Evolutionary conservation across 2,329 filamentous ascomycete genomes (phyloP).

Genomic region (Fusarium agapanthi): DNA sequence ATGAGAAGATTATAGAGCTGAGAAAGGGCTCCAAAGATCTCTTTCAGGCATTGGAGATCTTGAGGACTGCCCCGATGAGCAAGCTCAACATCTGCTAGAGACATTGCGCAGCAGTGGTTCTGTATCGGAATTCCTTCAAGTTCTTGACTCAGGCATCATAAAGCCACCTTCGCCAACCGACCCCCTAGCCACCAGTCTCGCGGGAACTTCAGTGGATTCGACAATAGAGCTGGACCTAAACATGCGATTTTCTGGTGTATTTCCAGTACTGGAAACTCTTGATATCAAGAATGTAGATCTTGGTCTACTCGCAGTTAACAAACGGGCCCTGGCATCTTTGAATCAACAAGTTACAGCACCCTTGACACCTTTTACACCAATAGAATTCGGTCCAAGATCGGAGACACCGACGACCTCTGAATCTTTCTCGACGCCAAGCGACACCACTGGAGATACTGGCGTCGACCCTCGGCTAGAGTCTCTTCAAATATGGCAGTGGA

Average conservation of each 20-base stretch:
- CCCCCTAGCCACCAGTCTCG: neutral
- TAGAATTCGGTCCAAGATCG: neutral
- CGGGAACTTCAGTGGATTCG: neutral
- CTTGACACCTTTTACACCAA: rapidly evolving
- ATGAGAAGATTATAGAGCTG: constrained; percentile 12
- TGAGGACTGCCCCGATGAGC: neutral
- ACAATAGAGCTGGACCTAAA: constrained; percentile 1
- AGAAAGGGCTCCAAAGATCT: constrained; percentile 5
- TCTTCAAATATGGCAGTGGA: constrained; percentile 17
- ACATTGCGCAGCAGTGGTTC: neutral
- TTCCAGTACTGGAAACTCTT: neutral
- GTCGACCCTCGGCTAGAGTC: neutral
- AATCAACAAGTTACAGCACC: neutral
- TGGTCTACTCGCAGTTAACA: neutral
- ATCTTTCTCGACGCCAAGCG: neutral
- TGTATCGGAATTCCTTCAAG: constrained; percentile 3
- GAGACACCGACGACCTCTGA: neutral
- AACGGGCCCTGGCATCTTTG: neutral
- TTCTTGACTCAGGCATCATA: neutral
- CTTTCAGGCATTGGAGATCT: constrained; percentile 1
- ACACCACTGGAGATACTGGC: neutral
- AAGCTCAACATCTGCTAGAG: neutral
- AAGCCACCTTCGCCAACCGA: neutral
- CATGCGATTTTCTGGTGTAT: neutral
- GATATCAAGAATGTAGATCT: neutral